A percentile compares a stretch with the other conserved stretches of the same genome.
Evolutionary conservation across 1,284 basidiomycete species (phyloP).

Genomic region (Apiotrichum siamense): DNA sequence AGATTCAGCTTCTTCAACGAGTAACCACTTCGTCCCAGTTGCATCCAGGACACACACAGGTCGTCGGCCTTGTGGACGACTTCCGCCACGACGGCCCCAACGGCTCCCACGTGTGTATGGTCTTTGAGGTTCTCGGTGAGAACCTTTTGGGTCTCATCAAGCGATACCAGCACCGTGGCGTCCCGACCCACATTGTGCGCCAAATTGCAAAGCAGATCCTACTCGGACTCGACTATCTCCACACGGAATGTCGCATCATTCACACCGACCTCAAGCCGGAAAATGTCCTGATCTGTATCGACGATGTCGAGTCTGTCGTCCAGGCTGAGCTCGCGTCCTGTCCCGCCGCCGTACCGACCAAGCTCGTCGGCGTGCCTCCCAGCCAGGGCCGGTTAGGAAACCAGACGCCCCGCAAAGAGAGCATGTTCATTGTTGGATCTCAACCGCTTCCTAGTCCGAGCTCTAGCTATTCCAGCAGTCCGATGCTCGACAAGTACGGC

Average conservation of each 20-base stretch:
- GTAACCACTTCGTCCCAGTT: conserved; percentile 76
- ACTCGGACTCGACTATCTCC: conserved; percentile 95
- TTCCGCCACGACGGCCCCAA: conserved; percentile 96
- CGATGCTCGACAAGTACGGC: conserved; percentile 82
- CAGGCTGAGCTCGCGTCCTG: conserved; percentile 67
- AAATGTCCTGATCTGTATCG: conserved; percentile 95
- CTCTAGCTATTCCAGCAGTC: conserved; percentile 65
- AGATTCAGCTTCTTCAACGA: conserved; percentile 95
- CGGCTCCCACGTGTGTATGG: conserved; percentile 98
- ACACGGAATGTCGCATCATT: conserved; percentile 90
- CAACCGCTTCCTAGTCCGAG: conserved; percentile 79
- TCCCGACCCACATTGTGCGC: conserved; percentile 86
- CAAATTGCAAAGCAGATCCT: conserved; percentile 97
- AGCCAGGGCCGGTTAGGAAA: conserved; percentile 93
- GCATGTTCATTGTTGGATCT: conserved; percentile 83
- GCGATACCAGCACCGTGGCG: conserved; percentile 74
- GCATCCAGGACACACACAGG: conserved; percentile 55
- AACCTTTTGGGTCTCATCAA: conserved; percentile 97
- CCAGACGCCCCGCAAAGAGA: conserved; percentile 87
- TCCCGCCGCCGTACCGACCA: conserved; percentile 59
- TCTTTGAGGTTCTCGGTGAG: conserved; percentile 97
- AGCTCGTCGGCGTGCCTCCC: conserved; percentile 90
- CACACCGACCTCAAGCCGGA: conserved; percentile 97
- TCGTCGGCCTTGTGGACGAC: conserved; percentile 94
- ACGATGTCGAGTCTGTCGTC: conserved; percentile 93